Base-by-base conservation (phyloP, 148 eudicot genomes). In the Mesembryanthemum crystallinum region DNA sequence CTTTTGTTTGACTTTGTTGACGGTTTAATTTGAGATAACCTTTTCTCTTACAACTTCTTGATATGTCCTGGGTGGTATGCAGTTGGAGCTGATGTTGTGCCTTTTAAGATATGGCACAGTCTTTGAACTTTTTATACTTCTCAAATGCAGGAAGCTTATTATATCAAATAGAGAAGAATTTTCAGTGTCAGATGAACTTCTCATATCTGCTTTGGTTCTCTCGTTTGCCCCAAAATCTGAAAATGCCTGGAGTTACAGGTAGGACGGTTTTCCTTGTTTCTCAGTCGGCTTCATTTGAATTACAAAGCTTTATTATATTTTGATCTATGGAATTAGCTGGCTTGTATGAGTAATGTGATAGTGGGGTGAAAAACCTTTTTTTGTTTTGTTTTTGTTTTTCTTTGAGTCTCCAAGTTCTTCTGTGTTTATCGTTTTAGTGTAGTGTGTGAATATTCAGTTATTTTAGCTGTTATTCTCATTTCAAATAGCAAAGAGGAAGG, bases 181-280 rank as follows among this genome's bases (percentile, higher is more conserved):
- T 54, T 71, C 79, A 7, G 66, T 73, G 37, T 74, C 83, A 64
- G 88, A 87, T 72, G 98, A 93, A 77, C 90, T 93, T 64, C 74
- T 20, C 10, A 45, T 91, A 23, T 88, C 97, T 27, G 37, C 85
- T 62, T 62, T 94, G 83, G 88, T 91, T 80, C 92, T 94, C 59
- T 91, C 98, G 28, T 80, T 85, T 85, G 87, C 95, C 27, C 97
- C 98, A 59, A 94, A 94, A 82, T 91, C 97, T 82, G 98, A 94
- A 68, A 77, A 81, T 74, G 87, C 98, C 28, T 94, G 98, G 98
- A 91, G 87, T 86, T 90, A 94, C 75, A 87, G 98, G 98, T 91
- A 83, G 57, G 21, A 45, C 57, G 54, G 54, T 51, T 58, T 68
- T 70, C 30, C 37, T 29, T 30, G 27, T 64, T 43, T 47, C 42